phyloP scores from a whole-genome alignment of 1,284 basidiomycete genomes.

The Trichosporon sp. region DNA sequence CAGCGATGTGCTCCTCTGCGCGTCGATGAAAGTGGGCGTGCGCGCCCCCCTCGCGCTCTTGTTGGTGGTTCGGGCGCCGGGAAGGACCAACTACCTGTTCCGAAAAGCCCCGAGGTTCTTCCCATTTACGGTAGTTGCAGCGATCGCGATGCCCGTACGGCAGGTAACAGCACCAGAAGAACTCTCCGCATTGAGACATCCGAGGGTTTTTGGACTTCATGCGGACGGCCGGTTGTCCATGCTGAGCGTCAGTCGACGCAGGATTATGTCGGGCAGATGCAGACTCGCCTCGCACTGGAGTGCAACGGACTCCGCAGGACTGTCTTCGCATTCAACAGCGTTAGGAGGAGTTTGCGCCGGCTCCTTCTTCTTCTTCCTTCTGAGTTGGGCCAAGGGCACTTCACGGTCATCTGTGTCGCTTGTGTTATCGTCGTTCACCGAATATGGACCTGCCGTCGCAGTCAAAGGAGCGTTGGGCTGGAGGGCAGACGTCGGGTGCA shows the following conservation, averaged over 20 bases:
- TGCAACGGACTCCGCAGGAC: too few species aligned
- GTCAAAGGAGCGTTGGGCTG: not conserved
- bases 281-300: not conserved
- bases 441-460: not conserved
- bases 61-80: too few species aligned
- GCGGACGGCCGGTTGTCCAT: not conserved
- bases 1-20: too few species aligned
- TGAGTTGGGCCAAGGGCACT: not conserved
- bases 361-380: not conserved
- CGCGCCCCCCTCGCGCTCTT: too few species aligned
- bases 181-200: not conserved
- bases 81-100: too few species aligned
- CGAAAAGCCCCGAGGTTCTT: not conserved
- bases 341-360: too few species aligned
- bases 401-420: not conserved
- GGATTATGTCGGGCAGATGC: too few species aligned
- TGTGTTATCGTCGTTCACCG: not conserved
- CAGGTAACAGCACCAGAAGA: not conserved
- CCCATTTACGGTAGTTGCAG: not conserved
- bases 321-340: too few species aligned
- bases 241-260: not conserved
- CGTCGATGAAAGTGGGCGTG: not conserved
- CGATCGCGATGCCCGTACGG: not conserved
- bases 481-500: too few species aligned
- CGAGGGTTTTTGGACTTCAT: not conserved